Evolutionary conservation across 1,139 yeast genomes (phyloP), one percentile per base, ranked within the genome.

Genomic region (Sugiyamaella grinbergsii): DNA sequence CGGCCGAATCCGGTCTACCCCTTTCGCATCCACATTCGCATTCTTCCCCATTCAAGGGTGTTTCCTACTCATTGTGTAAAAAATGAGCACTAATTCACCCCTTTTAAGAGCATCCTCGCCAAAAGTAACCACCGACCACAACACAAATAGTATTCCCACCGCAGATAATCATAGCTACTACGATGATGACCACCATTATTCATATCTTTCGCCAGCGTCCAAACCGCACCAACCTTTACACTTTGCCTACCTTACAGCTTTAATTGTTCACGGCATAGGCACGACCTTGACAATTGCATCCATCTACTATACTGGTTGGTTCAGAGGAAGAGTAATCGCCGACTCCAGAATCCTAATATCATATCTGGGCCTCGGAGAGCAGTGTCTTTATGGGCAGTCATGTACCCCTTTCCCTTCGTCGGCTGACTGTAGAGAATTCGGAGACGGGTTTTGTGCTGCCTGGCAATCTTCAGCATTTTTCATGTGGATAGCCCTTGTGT

Each of bases 381-480:
- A 46, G 16, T 52, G 53, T 26, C 38, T 46, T 10, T 42, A 42
- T 26, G 47, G 39, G 2, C 45, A 46, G 38, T 41, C 41, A 28
- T 56, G 59, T 39, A 33, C 52, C 10, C 47, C 50, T 8, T 56
- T 56, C 26, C 59, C 59, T 3, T 32, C 40, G 15, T 40, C 50
- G n/a, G 5, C 42, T 13, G 59, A 56, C 42, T 56, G 59, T 39
- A 22, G 48, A 6, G 33, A 44, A 15, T 29, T 49, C 16, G 58
- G 58, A 22, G 54, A 54, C 7, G 36, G 32, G 39, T 57, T 58
- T 44, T 59, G 62, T 43, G 56, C 54, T 1, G 49, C 53, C 4
- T 59, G 64, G 64, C 52, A 56, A 34, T 56, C 59, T 3, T 52
- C 59, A 13, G 56, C 57, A 22, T 61, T 61, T 45, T 50, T 58